Evolutionary conservation across 768 basidiomycete species (phyloP).

Genomic region (Russula ochroleuca): DNA sequence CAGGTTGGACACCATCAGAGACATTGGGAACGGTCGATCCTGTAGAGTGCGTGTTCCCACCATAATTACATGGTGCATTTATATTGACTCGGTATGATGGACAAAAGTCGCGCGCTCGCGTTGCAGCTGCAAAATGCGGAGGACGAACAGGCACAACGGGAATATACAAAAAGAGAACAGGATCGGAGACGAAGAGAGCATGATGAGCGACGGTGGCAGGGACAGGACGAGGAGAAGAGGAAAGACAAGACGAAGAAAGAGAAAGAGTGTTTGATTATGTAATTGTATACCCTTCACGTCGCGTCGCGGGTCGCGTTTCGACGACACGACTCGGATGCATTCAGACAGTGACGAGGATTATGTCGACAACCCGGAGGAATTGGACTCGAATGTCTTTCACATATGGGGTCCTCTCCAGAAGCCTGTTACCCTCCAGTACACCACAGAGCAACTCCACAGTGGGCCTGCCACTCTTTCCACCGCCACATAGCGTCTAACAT

Average conservation of each 20-base stretch:
- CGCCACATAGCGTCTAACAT: background rate
- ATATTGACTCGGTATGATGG: background rate
- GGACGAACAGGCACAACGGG: slow-evolving; percentile 43
- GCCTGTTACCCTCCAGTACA: slow-evolving; percentile 28
- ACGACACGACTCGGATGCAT: background rate
- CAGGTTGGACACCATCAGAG: slow-evolving; percentile 61
- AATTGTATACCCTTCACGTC: slow-evolving; percentile 2
- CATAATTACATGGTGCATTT: background rate
- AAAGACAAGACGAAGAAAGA: background rate
- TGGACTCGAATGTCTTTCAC: slow-evolving; percentile 24
- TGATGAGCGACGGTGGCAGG: slow-evolving; percentile 7
- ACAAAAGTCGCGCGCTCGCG: slow-evolving; percentile 61
- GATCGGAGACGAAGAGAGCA: background rate
- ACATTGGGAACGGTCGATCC: slow-evolving; percentile 42
- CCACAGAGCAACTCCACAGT: slow-evolving; percentile 30
- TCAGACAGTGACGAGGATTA: slow-evolving; percentile 18
- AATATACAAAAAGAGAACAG: slow-evolving; percentile 37
- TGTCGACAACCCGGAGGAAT: slow-evolving; percentile 18
- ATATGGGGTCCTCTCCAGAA: slow-evolving; percentile 28
- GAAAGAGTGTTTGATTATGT: slow-evolving; percentile 26
- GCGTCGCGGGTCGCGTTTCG: background rate
- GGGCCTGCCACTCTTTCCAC: background rate
- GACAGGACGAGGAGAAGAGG: slow-evolving; percentile 16
- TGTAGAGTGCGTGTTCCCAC: slow-evolving; percentile 51
- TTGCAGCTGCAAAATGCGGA: slow-evolving; percentile 78